These are phyloP conservation scores for Phytophthora podocarpi DNA, from an alignment of 352 stramenopile genomes.

Conservation along the genomic window DNA sequence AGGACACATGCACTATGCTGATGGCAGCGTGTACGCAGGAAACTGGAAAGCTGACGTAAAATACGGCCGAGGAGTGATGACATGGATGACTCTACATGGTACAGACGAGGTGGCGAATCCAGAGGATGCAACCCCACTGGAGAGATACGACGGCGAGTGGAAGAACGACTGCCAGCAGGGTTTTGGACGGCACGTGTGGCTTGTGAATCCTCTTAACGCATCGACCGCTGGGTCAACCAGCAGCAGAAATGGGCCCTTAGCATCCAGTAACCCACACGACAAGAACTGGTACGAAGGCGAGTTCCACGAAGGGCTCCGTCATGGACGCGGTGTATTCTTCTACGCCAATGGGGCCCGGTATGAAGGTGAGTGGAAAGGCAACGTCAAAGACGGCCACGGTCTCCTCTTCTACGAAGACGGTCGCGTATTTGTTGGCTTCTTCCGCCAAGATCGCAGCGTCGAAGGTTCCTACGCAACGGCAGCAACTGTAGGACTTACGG, in stretches of 20 bases:
- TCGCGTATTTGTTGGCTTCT: conserved; percentile 54
- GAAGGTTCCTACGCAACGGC: conserved; percentile 34
- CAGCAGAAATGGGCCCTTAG: conserved; percentile 7
- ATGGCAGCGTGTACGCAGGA: conserved; percentile 70
- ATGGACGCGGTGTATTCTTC: conserved; percentile 79
- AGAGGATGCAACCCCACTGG: conserved; percentile 24
- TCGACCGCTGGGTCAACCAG: not conserved
- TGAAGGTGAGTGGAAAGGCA: conserved; percentile 81
- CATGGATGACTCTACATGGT: conserved; percentile 47
- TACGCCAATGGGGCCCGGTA: conserved; percentile 89
- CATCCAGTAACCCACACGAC: conserved; percentile 31
- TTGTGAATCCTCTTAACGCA: conserved; percentile 14
- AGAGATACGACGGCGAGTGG: conserved; percentile 85
- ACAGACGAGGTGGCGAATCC: conserved; percentile 1
- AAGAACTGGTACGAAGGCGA: conserved; percentile 90
- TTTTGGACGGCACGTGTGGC: conserved; percentile 85
- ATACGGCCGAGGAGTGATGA: conserved; percentile 77
- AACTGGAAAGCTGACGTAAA: conserved; percentile 77
- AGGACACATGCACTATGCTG: conserved; percentile 72
- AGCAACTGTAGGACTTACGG: not conserved
- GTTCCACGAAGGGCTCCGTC: conserved; percentile 63
- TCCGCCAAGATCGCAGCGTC: conserved; percentile 51
- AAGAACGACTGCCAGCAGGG: conserved; percentile 71
- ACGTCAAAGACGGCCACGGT: conserved; percentile 76
- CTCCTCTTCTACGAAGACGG: conserved; percentile 81